Percentiles rank a stretch among this genome's conserved stretches.
Conservation (phyloP, 345 rosid species). For the Cardamine chenopodiifolia region DNA sequence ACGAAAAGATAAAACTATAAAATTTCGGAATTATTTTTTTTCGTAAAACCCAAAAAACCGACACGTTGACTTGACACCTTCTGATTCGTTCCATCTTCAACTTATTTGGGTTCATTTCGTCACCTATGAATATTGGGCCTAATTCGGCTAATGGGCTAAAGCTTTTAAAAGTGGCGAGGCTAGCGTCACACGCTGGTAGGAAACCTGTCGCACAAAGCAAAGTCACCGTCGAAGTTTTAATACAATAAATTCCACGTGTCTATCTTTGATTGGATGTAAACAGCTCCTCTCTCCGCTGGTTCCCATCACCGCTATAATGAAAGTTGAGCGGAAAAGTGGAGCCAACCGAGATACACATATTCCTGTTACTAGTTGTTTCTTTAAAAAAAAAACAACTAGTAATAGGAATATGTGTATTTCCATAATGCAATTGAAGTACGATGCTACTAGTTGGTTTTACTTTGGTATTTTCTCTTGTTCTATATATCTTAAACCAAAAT, state of each 20-base stretch:
- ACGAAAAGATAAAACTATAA: too few species aligned
- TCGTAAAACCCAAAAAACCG: too few species aligned
- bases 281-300: slow-evolving; percentile 12
- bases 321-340: slow-evolving; percentile 24
- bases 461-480: background rate
- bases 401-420: too few species aligned
- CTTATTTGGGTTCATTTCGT: background rate
- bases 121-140: background rate
- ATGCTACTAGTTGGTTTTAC: background rate
- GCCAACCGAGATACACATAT: slow-evolving; percentile 25
- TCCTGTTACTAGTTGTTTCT: too few species aligned
- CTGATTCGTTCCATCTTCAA: too few species aligned
- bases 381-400: too few species aligned
- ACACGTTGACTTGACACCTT: too few species aligned
- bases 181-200: background rate
- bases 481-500: background rate
- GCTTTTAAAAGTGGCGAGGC: background rate
- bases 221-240: slow-evolving; percentile 8
- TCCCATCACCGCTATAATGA: slow-evolving; percentile 26
- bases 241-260: background rate
- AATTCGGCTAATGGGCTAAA: background rate
- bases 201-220: slow-evolving; percentile 8
- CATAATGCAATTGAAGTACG: too few species aligned
- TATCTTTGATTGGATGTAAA: background rate
- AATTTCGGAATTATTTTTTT: too few species aligned